Evolutionary conservation across 2,329 filamentous ascomycete genomes (phyloP), one percentile per base, ranked within the genome.

Genomic region (Colletotrichum spinosum): DNA sequence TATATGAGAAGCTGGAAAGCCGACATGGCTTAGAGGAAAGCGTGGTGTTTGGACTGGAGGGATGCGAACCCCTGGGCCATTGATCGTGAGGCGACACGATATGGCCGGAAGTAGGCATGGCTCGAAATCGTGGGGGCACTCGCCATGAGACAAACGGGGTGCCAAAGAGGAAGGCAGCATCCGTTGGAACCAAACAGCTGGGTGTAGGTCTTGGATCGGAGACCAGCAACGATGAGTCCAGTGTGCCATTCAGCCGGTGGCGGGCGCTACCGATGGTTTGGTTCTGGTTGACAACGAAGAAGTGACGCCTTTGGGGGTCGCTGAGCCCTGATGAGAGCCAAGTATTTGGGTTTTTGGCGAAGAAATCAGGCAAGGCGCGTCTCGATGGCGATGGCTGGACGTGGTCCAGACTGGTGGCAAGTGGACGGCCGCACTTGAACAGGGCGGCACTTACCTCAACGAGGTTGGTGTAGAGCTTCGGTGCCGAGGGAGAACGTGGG

Each of bases 101-200:
- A 53, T 62, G 46, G 41, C 59, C 63, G 52, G 58, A 66, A 66
- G 33, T 38, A 39, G 63, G 25, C 33, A 38, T 52, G 41, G 48
- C 11, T 38, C 17, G 37, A 33, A 59, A 44, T 49, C 48, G 48
- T 45, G 55, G 44, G 9, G 49, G 33, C 33, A 33, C 37, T 54
- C 15, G 46, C 46, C 39, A n/a, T 57, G 46, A 57, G 49, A 62
- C 62, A 62, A 48, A 53, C 48, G 38, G 25, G 25, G 25, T 49
- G 13, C 46, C 48, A 50, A 54, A n/a, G 37, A 42, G 58, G 37
- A 53, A 63, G 35, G 58, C 39, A 38, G 48, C 17, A 17, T 63
- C 63, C 52, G 63, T 54, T 56, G 53, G 48, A 49, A 51, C 58
- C 63, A 57, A 37, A 38, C 15, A 37, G 49, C 53, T 57, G 58